phyloP scores from a whole-genome alignment of 2,329 filamentous ascomycete species.

The Stylonectria norvegica region DNA sequence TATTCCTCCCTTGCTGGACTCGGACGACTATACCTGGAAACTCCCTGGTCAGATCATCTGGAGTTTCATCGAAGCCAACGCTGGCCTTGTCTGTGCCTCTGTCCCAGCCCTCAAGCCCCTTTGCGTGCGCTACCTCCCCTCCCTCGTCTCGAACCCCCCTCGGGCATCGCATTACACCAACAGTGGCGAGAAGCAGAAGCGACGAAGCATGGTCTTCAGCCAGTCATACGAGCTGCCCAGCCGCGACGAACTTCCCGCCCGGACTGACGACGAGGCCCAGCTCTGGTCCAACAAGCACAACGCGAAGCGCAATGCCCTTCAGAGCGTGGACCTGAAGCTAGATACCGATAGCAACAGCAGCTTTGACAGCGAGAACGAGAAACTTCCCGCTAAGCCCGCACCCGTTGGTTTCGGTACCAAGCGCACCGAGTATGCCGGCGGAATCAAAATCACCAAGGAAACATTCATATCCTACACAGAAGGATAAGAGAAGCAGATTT shows the following conservation, averaged over 20 bases:
- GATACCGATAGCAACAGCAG: constrained; percentile 26
- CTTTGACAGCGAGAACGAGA: constrained; percentile 18
- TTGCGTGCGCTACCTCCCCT: constrained; percentile 35
- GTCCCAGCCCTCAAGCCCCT: constrained; percentile 49
- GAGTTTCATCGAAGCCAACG: constrained; percentile 47
- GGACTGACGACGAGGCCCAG: constrained; percentile 23
- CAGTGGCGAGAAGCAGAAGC: constrained; percentile 16
- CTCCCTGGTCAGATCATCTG: constrained; percentile 34
- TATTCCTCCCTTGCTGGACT: constrained; percentile 21
- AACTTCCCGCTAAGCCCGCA: constrained; percentile 10
- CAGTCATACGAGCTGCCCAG: constrained; percentile 24
- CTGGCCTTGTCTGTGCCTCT: constrained; percentile 48
- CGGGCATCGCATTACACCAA: constrained; percentile 15
- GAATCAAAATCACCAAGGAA: constrained; percentile 25
- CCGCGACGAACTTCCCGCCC: constrained; percentile 12
- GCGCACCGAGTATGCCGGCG: constrained; percentile 12
- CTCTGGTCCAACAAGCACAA: constrained; percentile 13
- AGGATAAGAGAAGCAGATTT: neutral
- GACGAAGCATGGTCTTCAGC: constrained; percentile 14
- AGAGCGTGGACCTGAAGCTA: constrained; percentile 13
- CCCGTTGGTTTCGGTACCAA: constrained; percentile 21
- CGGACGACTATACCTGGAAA: constrained; percentile 26
- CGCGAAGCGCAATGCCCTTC: constrained; percentile 7
- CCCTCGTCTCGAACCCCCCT: constrained; percentile 22
- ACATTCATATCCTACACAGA: constrained; percentile 14